These are phyloP conservation scores for Colletotrichum sojae DNA, from an alignment of 2,329 filamentous ascomycete species.

Conservation along the genomic window DNA sequence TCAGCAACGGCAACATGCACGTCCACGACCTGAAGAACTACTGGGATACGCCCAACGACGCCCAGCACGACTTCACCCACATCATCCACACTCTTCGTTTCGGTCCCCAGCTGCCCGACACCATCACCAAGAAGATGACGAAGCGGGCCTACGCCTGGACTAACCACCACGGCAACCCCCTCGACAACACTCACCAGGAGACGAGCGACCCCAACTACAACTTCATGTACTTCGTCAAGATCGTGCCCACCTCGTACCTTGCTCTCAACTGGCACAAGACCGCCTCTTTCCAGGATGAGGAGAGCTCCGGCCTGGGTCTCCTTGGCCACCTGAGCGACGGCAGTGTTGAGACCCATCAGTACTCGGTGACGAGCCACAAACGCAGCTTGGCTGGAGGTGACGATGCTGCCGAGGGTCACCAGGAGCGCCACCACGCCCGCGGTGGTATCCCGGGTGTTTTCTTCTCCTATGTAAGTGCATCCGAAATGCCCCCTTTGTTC, in stretches of 20 bases:
- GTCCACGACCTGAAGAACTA: conserved; percentile 98
- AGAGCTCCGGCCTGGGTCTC: conserved; percentile 75
- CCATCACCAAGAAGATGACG: conserved; percentile 73
- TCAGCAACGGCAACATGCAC: conserved; percentile 97
- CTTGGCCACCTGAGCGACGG: conserved; percentile 78
- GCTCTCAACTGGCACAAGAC: conserved; percentile 88
- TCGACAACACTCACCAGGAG: conserved; percentile 83
- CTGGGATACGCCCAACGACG: conserved; percentile 78
- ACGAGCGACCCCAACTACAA: conserved; percentile 90
- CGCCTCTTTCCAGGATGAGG: conserved; percentile 57
- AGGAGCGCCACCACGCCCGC: conserved; percentile 89
- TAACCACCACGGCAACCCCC: conserved; percentile 91
- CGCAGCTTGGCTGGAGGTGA: conserved; percentile 87
- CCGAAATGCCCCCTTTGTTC: not conserved
- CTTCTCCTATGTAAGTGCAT: conserved; percentile 88
- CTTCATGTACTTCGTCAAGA: conserved; percentile 99
- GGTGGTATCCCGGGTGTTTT: conserved; percentile 98
- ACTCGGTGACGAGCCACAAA: conserved; percentile 97
- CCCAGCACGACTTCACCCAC: conserved; percentile 90
- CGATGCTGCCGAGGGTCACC: conserved; percentile 89
- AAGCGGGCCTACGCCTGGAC: conserved; percentile 75
- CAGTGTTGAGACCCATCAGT: conserved; percentile 97
- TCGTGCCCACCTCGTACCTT: conserved; percentile 95
- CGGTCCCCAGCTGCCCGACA: conserved; percentile 88
- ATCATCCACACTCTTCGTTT: conserved; percentile 91